phyloP scores from a whole-genome alignment of 2,329 filamentous ascomycete genomes.

The Paracamarosporium sp. region DNA sequence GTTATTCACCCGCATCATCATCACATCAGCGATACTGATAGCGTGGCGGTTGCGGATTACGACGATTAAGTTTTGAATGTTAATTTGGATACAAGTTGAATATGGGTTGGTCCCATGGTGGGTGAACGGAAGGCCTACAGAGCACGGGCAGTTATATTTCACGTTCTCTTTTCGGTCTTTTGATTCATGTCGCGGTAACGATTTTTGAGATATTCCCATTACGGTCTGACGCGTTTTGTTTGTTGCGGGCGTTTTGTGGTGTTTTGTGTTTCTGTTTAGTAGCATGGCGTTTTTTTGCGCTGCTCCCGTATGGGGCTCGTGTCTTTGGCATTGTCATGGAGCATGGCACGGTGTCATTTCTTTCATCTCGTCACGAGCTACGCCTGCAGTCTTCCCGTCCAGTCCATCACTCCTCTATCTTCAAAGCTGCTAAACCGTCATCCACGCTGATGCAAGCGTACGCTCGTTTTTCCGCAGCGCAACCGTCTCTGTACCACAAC shows the following conservation, averaged over 20 bases:
- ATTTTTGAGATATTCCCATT: not conserved
- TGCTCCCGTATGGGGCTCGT: not conserved
- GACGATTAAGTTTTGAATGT: not conserved
- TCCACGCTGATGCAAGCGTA: not conserved
- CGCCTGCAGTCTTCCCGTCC: not conserved
- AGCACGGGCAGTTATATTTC: not conserved
- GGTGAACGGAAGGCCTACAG: not conserved
- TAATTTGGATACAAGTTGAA: not conserved
- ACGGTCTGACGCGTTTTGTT: not conserved
- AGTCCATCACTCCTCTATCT: too few species aligned
- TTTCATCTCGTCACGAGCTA: not conserved
- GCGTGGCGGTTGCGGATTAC: conserved; percentile 5
- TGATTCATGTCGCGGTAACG: not conserved
- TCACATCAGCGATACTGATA: conserved; percentile 5
- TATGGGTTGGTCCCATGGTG: not conserved
- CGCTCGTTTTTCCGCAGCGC: too few species aligned
- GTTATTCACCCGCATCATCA: conserved; percentile 3
- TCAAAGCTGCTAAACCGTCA: not conserved
- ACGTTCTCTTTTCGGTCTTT: not conserved
- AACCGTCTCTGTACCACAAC: not conserved
- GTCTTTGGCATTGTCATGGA: not conserved
- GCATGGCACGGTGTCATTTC: not conserved
- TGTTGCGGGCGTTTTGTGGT: not conserved
- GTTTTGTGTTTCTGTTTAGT: not conserved
- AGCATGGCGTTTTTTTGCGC: not conserved